Conservation (phyloP, 1,139 yeast genomes). For the Yamadazyma buinensis region DNA sequence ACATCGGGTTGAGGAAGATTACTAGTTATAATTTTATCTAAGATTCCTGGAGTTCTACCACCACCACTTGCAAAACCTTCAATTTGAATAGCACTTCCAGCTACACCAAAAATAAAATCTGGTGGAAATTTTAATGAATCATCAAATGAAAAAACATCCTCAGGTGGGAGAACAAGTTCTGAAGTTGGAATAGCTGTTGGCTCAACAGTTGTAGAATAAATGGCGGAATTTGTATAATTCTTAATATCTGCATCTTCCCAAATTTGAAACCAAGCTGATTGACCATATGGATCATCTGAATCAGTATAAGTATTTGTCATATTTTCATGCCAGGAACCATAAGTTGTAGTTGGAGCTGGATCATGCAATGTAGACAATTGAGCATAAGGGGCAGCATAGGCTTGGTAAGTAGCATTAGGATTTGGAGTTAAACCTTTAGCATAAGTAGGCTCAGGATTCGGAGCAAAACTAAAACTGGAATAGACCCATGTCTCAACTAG, state of each 20-base stretch:
- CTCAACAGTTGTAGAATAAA: slow-evolving; percentile 18
- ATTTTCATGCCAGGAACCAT: slow-evolving; percentile 17
- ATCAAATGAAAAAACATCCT: slow-evolving; percentile 16
- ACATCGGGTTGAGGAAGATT: slow-evolving; percentile 18
- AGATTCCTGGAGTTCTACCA: slow-evolving; percentile 28
- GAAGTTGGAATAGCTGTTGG: slow-evolving; percentile 21
- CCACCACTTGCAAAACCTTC: slow-evolving; percentile 35
- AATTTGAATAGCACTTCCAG: slow-evolving; percentile 28
- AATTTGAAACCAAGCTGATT: slow-evolving; percentile 19
- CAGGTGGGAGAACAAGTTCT: slow-evolving; percentile 18
- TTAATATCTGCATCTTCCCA: slow-evolving; percentile 16
- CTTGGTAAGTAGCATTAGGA: slow-evolving; percentile 5
- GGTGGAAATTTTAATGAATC: slow-evolving; percentile 16
- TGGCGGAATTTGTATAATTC: slow-evolving; percentile 15
- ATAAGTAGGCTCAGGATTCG: slow-evolving; percentile 11
- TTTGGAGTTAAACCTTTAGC: slow-evolving; percentile 9
- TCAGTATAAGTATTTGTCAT: slow-evolving; percentile 16
- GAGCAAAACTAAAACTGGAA: slow-evolving; percentile 6
- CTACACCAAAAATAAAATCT: slow-evolving; percentile 21
- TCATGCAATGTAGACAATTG: slow-evolving; percentile 14
- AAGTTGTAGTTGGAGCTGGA: slow-evolving; percentile 15
- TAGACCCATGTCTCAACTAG: slow-evolving; percentile 6
- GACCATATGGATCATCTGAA: slow-evolving; percentile 19
- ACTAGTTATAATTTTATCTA: slow-evolving; percentile 17
- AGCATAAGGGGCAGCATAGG: slow-evolving; percentile 14